Conservation (phyloP, 768 basidiomycete genomes). For the Pulveroboletus sp. region DNA sequence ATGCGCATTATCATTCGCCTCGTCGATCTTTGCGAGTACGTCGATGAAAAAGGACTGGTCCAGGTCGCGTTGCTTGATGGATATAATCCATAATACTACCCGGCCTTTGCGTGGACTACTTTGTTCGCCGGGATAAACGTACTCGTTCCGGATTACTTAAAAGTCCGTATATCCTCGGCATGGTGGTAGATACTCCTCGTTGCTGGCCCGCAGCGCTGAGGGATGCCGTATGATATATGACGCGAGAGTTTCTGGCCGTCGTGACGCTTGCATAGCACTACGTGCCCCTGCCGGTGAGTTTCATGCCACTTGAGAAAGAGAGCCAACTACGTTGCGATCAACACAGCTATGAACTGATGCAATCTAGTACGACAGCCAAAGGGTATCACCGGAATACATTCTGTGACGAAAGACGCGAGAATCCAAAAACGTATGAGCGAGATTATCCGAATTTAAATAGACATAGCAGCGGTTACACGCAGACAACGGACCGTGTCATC, state of each 20-base stretch:
- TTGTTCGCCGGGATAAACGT: neutral
- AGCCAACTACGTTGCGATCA: too few species aligned
- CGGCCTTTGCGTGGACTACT: neutral
- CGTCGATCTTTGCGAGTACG: neutral
- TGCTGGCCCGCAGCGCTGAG: neutral
- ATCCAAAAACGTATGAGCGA: neutral
- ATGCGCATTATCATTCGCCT: too few species aligned
- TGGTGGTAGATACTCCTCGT: too few species aligned
- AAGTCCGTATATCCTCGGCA: too few species aligned
- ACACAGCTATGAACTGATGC: neutral
- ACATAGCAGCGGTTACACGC: neutral
- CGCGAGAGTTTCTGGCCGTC: too few species aligned
- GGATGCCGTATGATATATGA: too few species aligned
- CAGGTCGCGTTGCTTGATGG: neutral
- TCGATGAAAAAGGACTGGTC: neutral
- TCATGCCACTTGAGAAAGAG: too few species aligned
- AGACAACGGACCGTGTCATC: neutral
- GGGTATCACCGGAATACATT: slow-evolving; percentile 8
- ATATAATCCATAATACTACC: neutral
- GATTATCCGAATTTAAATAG: slow-evolving; percentile 1
- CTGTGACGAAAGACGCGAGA: neutral
- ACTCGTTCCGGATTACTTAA: neutral
- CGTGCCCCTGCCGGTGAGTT: too few species aligned
- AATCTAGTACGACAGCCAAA: neutral
- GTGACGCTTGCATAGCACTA: too few species aligned